phyloP scores from a whole-genome alignment of 371 early-diverging fungal genomes.

The Mortierella sp. region DNA sequence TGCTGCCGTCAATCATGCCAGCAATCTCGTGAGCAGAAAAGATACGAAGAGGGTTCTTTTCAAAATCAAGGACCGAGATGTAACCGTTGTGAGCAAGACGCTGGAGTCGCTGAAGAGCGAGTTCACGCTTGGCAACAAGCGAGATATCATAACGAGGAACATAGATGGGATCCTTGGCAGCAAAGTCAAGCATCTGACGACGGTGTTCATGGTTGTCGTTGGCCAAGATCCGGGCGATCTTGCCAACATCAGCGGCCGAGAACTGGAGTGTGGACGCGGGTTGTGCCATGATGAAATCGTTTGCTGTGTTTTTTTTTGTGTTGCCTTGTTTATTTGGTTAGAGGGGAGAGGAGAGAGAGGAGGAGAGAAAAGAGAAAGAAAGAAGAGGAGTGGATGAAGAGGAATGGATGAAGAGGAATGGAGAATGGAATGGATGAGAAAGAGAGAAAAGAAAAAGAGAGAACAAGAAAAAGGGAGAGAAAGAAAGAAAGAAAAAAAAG shows the following conservation, averaged over 20 bases:
- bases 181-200: conserved; percentile 58
- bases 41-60: conserved; percentile 76
- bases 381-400: neutral
- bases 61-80: conserved; percentile 78
- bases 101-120: conserved; percentile 73
- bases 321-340: neutral
- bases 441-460: neutral
- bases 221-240: conserved; percentile 57
- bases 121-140: conserved; percentile 66
- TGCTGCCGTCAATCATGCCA: conserved; percentile 77
- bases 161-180: conserved; percentile 67
- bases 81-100: conserved; percentile 65
- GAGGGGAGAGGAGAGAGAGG: too few species aligned
- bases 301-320: conserved; percentile 21
- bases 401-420: neutral
- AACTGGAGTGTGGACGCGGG: conserved; percentile 29
- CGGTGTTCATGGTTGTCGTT: conserved; percentile 73
- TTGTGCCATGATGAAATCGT: neutral
- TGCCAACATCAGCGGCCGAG: conserved; percentile 47
- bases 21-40: conserved; percentile 79
- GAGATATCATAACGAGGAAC: conserved; percentile 70
- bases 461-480: neutral
- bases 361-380: neutral
- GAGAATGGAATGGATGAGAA: neutral
- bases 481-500: neutral